Conservation (phyloP, 768 basidiomycete genomes). For the Daedaleopsis nitida region DNA sequence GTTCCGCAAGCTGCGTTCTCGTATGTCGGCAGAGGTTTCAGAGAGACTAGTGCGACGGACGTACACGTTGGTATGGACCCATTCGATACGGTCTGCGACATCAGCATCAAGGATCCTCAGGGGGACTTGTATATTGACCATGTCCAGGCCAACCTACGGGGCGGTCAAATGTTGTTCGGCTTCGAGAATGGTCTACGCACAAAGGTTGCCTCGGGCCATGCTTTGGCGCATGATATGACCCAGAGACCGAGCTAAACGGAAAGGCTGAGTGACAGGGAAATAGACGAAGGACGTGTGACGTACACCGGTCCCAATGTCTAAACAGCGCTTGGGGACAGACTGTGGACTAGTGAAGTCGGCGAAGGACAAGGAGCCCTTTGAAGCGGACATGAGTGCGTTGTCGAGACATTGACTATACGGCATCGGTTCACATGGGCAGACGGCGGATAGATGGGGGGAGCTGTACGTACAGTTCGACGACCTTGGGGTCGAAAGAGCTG, state of each 20-base stretch:
- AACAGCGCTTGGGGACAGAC: slow-evolving; percentile 47
- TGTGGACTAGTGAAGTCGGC: slow-evolving; percentile 50
- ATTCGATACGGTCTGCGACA: slow-evolving; percentile 60
- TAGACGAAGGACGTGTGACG: slow-evolving; percentile 26
- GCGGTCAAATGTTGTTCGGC: not conserved
- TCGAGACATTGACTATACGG: slow-evolving; percentile 17
- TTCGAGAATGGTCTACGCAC: slow-evolving; percentile 40
- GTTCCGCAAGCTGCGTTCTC: slow-evolving; percentile 58
- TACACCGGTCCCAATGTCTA: slow-evolving; percentile 80
- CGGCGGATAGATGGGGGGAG: not conserved
- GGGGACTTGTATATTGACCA: slow-evolving; percentile 74
- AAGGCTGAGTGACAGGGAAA: not conserved
- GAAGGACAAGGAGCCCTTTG: slow-evolving; percentile 58
- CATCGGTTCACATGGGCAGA: not conserved
- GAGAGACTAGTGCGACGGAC: slow-evolving; percentile 21
- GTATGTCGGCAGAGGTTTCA: not conserved
- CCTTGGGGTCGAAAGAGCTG: slow-evolving; percentile 64
- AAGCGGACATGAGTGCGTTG: slow-evolving; percentile 35
- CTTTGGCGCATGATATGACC: slow-evolving; percentile 72
- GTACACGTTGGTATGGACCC: slow-evolving; percentile 82
- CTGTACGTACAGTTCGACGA: slow-evolving; percentile 65
- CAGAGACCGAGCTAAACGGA: slow-evolving; percentile 60
- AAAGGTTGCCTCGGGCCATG: slow-evolving; percentile 67
- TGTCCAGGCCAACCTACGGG: slow-evolving; percentile 72
- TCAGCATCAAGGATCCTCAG: slow-evolving; percentile 50